Conservation (phyloP, 208 protist genomes). For the Trypanosoma vivax region DNA sequence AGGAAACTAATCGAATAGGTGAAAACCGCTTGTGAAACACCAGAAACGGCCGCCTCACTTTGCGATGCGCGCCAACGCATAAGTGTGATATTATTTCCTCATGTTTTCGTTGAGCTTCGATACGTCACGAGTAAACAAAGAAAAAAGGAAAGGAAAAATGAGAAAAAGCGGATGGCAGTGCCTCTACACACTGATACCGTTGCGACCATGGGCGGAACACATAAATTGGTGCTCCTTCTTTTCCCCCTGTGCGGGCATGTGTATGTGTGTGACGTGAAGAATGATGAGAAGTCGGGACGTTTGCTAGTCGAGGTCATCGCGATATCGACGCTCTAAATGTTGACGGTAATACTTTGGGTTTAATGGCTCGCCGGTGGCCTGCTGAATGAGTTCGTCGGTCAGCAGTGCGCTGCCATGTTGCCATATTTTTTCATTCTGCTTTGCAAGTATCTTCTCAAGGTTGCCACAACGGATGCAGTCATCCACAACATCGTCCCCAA, state of each 20-base stretch:
- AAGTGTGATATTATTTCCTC: no score
- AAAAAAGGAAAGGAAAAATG: slow-evolving; percentile 1
- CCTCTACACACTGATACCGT: neutral
- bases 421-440: slow-evolving; percentile 28
- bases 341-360: slow-evolving; percentile 69
- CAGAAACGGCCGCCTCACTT: no score
- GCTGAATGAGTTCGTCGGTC: slow-evolving; percentile 67
- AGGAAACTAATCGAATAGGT: no score
- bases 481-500: slow-evolving; percentile 25
- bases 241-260: no score
- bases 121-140: neutral
- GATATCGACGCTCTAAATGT: slow-evolving; percentile 79
- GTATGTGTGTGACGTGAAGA: no score
- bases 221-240: neutral
- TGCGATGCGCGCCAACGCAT: no score
- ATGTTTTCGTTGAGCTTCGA: no score
- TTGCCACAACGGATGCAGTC: slow-evolving; percentile 49
- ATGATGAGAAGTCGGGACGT: no score
- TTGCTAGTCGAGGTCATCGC: slow-evolving; percentile 17
- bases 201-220: neutral
- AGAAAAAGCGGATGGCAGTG: slow-evolving; percentile 6
- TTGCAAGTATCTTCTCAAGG: slow-evolving; percentile 25
- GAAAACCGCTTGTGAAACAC: no score
- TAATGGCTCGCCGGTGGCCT: slow-evolving; percentile 67
- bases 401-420: slow-evolving; percentile 28